These are phyloP conservation scores for Actinomucor elegans DNA, from an alignment of 371 early-diverging fungal species.

Conservation along the genomic window DNA sequence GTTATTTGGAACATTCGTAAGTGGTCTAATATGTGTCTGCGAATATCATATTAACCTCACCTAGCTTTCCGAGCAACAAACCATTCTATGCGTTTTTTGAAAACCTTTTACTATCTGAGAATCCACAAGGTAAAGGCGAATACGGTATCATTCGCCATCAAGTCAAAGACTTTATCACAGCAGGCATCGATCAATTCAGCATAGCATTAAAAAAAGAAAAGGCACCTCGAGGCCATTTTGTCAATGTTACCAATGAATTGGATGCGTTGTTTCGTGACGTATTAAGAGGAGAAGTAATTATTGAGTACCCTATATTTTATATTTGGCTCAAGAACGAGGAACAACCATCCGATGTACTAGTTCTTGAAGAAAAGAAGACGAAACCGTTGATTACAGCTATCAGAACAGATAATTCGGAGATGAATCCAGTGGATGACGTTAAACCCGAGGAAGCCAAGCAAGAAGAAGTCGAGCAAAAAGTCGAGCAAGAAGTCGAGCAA, in stretches of 20 bases:
- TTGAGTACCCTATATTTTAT: conserved; percentile 45
- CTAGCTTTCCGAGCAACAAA: conserved; percentile 24
- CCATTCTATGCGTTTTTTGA: conserved; percentile 29
- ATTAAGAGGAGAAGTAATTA: conserved; percentile 31
- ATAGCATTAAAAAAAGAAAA: conserved; percentile 43
- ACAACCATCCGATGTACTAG: conserved; percentile 13
- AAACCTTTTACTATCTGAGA: conserved; percentile 33
- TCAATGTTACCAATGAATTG: conserved; percentile 28
- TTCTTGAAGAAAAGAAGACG: conserved; percentile 34
- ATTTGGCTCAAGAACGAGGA: conserved; percentile 36
- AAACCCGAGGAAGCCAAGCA: not conserved
- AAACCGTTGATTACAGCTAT: not conserved
- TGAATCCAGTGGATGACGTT: not conserved
- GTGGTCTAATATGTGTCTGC: conserved; percentile 4
- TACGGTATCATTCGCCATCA: conserved; percentile 36
- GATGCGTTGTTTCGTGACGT: conserved; percentile 21
- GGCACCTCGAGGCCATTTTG: conserved; percentile 23
- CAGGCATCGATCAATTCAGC: conserved; percentile 29
- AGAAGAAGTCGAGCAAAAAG: not conserved
- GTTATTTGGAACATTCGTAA: conserved; percentile 40
- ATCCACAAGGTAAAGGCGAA: conserved; percentile 29
- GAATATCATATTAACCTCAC: no score
- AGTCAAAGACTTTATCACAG: conserved; percentile 27
- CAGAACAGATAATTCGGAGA: not conserved
- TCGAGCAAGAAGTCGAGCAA: not conserved